Evolutionary conservation across 495 filamentous ascomycete species (phyloP).

Genomic region (Xylaria nigripes): DNA sequence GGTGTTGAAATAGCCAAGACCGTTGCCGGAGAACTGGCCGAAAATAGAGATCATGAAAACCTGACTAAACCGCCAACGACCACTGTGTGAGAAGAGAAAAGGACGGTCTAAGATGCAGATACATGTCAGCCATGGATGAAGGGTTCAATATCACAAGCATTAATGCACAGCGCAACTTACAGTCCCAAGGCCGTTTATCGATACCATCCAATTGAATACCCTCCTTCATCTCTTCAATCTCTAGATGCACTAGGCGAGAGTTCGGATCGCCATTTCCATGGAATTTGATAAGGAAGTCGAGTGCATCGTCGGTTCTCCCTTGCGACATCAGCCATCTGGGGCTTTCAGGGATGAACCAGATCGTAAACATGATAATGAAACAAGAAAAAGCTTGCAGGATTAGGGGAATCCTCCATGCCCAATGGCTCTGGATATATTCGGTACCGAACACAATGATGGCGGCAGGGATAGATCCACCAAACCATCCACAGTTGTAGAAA

Average conservation of each 20-base stretch:
- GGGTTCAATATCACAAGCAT: too few relatives aligned
- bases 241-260: constrained; percentile 45
- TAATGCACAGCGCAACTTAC: constrained; percentile 15
- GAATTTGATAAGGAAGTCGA: constrained; percentile 48
- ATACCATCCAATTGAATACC: constrained; percentile 47
- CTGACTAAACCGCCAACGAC: constrained; percentile 41
- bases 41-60: constrained; percentile 47
- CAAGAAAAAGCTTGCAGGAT: constrained; percentile 39
- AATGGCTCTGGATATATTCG: constrained; percentile 34
- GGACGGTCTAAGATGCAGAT: constrained; percentile 30
- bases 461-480: constrained; percentile 43
- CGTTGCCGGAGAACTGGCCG: constrained; percentile 46
- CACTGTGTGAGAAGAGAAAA: constrained; percentile 34
- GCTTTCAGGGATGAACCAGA: constrained; percentile 57
- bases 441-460: constrained; percentile 38
- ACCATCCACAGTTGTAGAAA: constrained; percentile 48
- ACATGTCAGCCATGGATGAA: neutral
- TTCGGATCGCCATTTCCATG: constrained; percentile 49
- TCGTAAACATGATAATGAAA: constrained; percentile 39
- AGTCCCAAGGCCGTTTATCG: constrained; percentile 43
- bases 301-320: constrained; percentile 43
- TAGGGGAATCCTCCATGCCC: constrained; percentile 40
- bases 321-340: constrained; percentile 56
- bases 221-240: constrained; percentile 53
- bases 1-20: constrained; percentile 26